Conservation (phyloP, 192 early-diverging fungal genomes). For the Anaeromyces robustus region DNA sequence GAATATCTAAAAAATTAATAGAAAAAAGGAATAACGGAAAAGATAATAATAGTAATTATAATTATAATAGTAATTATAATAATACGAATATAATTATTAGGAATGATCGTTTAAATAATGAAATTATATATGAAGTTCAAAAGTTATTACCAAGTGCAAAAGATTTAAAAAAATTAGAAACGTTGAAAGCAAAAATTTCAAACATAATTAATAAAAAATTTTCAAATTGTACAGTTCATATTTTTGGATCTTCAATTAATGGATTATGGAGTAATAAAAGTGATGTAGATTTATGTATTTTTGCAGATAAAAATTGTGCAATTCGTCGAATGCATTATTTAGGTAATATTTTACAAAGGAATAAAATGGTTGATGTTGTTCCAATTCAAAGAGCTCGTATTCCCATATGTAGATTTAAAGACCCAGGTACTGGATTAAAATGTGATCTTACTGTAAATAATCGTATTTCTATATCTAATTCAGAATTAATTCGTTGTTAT, state of each 20-base stretch:
- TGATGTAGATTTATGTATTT: background rate
- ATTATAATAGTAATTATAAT: too few relatives aligned
- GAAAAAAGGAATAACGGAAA: too few relatives aligned
- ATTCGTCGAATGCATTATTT: background rate
- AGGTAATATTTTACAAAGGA: background rate
- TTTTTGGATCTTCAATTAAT: background rate
- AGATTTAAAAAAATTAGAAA: background rate
- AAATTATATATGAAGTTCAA: background rate
- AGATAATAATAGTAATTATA: too few relatives aligned
- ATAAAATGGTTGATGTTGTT: background rate
- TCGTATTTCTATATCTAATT: background rate
- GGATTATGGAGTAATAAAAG: background rate
- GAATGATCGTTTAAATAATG: background rate
- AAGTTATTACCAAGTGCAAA: background rate
- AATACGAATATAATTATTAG: too few relatives aligned
- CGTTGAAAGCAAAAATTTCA: background rate
- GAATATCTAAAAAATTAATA: too few relatives aligned
- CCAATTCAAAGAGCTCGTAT: background rate
- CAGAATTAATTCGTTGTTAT: background rate
- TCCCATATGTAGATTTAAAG: background rate
- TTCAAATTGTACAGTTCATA: background rate
- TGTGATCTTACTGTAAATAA: background rate
- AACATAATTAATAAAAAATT: background rate
- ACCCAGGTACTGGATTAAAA: background rate
- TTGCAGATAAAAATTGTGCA: background rate